A percentile compares a stretch with the other conserved stretches of the same genome.
Conservation (phyloP, 257 asterid genomes). For the Lithospermum erythrorhizon region DNA sequence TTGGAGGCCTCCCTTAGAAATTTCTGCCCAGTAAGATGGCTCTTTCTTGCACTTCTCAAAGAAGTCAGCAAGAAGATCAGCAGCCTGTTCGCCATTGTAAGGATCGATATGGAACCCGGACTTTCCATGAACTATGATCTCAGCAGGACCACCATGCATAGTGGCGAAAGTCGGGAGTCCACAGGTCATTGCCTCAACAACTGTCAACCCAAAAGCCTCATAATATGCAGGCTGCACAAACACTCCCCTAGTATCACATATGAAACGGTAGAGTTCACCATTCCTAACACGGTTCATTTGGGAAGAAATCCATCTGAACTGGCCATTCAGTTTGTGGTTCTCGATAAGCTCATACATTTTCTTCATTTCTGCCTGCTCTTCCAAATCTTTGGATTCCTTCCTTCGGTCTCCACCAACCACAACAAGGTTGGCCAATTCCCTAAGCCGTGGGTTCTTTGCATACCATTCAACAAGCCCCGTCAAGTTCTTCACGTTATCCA, state of each 20-base stretch:
- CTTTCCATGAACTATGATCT: conserved; percentile 76
- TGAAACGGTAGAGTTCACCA: conserved; percentile 88
- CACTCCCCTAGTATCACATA: conserved; percentile 70
- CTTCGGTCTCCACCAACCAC: conserved; percentile 91
- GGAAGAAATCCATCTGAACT: conserved; percentile 97
- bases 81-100: conserved; percentile 64
- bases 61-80: conserved; percentile 56
- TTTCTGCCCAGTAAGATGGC: conserved; percentile 61
- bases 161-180: conserved; percentile 95
- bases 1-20: conserved; percentile 57
- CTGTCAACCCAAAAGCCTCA: conserved; percentile 93
- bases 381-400: conserved; percentile 87
- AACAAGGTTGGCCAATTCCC: conserved; percentile 72
- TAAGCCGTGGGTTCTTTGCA: conserved; percentile 69
- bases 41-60: conserved; percentile 61
- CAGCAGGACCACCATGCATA: conserved; percentile 85
- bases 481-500: conserved; percentile 82
- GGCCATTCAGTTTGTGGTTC: conserved; percentile 61
- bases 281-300: conserved; percentile 96
- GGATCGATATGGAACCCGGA: conserved; percentile 98
- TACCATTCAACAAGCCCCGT: conserved; percentile 84
- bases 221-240: conserved; percentile 96
- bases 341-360: conserved; percentile 80
- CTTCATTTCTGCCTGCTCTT: conserved; percentile 93
- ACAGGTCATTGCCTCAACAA: conserved; percentile 97